phyloP scores from a whole-genome alignment of 345 rosid genomes.

The Dipteronia dyeriana region DNA sequence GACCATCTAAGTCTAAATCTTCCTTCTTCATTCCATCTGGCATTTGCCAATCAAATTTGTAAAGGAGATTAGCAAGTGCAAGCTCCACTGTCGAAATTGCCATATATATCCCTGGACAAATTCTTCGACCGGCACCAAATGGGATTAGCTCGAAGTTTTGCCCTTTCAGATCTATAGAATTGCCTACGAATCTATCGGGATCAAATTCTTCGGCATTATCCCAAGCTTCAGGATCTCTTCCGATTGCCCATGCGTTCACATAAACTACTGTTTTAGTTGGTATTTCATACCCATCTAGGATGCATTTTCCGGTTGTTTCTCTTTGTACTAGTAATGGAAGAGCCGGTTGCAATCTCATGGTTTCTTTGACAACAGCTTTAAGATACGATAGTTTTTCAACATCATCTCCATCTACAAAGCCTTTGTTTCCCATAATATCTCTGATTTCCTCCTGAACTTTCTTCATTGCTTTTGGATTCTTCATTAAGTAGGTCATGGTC shows the following conservation, averaged over 20 bases:
- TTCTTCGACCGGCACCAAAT: slow-evolving; percentile 37
- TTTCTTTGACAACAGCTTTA: slow-evolving; percentile 33
- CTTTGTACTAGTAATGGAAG: slow-evolving; percentile 13
- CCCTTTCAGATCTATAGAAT: slow-evolving; percentile 23
- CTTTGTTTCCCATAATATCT: neutral
- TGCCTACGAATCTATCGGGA: slow-evolving; percentile 33
- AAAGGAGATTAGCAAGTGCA: slow-evolving; percentile 27
- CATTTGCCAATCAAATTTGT: slow-evolving; percentile 32
- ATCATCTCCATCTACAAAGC: neutral
- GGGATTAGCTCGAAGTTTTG: slow-evolving; percentile 29
- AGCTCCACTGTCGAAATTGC: slow-evolving; percentile 21
- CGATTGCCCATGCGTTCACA: slow-evolving; percentile 34
- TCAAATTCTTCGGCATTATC: slow-evolving; percentile 18
- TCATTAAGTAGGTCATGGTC: slow-evolving; percentile 33
- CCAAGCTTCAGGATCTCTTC: slow-evolving; percentile 39
- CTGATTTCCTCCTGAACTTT: slow-evolving; percentile 28
- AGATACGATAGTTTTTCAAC: slow-evolving; percentile 20
- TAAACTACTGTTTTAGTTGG: slow-evolving; percentile 22
- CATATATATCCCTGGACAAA: slow-evolving; percentile 29
- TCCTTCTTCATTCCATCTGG: slow-evolving; percentile 23
- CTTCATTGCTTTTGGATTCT: slow-evolving; percentile 24
- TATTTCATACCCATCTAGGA: slow-evolving; percentile 14
- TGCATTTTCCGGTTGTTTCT: neutral
- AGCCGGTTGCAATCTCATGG: slow-evolving; percentile 14
- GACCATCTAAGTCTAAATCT: slow-evolving; percentile 17